Evolutionary conservation across 2,329 filamentous ascomycete species (phyloP).

Genomic region (Knoxdaviesia proteae): DNA sequence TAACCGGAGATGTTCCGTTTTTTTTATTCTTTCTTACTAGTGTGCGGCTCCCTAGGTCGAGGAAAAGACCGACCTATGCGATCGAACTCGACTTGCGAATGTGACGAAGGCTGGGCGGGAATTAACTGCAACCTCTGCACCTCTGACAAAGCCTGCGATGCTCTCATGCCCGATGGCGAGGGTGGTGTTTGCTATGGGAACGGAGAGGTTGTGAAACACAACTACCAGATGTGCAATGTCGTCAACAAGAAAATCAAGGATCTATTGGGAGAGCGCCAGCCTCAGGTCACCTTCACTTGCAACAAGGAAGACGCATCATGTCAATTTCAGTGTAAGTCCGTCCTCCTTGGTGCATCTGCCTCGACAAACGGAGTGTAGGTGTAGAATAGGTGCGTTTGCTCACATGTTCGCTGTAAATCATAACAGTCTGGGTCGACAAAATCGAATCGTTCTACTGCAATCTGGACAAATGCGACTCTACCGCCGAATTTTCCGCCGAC

Average conservation of each 20-base stretch:
- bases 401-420: not conserved
- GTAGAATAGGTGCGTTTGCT: not conserved
- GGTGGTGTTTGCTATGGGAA: conserved; percentile 84
- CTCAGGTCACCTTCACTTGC: conserved; percentile 89
- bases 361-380: no score
- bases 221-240: conserved; percentile 95
- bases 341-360: not conserved
- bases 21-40: conserved; percentile 13
- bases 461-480: conserved; percentile 60
- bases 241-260: conserved; percentile 88
- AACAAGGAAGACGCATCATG: conserved; percentile 54
- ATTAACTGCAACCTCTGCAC: conserved; percentile 98
- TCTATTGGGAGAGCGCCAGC: conserved; percentile 63
- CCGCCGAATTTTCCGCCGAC: conserved; percentile 42
- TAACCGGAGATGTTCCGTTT: conserved; percentile 4
- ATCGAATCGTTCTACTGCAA: conserved; percentile 93
- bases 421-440: conserved; percentile 76
- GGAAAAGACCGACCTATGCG: conserved; percentile 62
- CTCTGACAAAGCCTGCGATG: conserved; percentile 62
- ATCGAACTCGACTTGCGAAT: conserved; percentile 52
- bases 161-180: conserved; percentile 63
- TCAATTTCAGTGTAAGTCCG: conserved; percentile 71
- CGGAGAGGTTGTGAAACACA: conserved; percentile 77
- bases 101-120: conserved; percentile 82
- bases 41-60: conserved; percentile 73